phyloP scores from a whole-genome alignment of 2,329 filamentous ascomycete genomes.

The Sphaerulina populicola region DNA sequence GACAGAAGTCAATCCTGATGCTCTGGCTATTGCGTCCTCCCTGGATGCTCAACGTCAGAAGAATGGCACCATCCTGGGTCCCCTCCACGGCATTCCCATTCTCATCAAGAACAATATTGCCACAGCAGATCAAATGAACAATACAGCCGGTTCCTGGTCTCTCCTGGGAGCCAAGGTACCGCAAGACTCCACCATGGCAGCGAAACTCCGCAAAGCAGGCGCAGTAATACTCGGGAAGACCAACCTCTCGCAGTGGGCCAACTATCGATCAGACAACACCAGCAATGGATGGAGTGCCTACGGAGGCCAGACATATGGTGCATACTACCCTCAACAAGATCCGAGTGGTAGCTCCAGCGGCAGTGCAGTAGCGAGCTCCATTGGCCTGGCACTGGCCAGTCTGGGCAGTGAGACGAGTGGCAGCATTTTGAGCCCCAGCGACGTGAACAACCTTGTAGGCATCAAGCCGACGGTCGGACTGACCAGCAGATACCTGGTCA shows the following conservation, averaged over 20 bases:
- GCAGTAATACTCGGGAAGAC: constrained; percentile 59
- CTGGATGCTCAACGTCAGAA: constrained; percentile 45
- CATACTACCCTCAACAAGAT: constrained; percentile 55
- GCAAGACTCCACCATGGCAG: constrained; percentile 51
- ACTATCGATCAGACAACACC: constrained; percentile 50
- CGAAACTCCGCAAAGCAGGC: constrained; percentile 53
- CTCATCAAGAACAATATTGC: constrained; percentile 61
- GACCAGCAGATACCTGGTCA: constrained; percentile 53
- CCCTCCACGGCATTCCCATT: constrained; percentile 57
- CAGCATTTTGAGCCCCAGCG: constrained; percentile 52
- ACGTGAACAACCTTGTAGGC: constrained; percentile 54
- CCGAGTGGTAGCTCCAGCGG: constrained; percentile 56
- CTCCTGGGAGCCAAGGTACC: constrained; percentile 52
- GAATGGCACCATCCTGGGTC: constrained; percentile 42
- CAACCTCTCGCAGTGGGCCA: constrained; percentile 58
- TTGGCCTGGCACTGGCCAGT: constrained; percentile 52
- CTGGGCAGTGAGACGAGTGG: constrained; percentile 58
- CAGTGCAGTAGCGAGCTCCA: constrained; percentile 50
- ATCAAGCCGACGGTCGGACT: constrained; percentile 61
- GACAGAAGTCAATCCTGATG: constrained; percentile 50
- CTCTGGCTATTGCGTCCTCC: constrained; percentile 41
- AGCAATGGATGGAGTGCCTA: constrained; percentile 57
- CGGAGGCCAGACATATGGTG: constrained; percentile 54
- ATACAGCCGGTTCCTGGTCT: constrained; percentile 56
- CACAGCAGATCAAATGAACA: constrained; percentile 55